A percentile compares a stretch with the other conserved stretches of the same genome.
Evolutionary conservation across 345 rosid species (phyloP).

Genomic region (Citrus sinensis): DVS_A1.0 CM039164.1:25305001-25305500

Average conservation of each 20-base stretch:
- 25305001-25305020: constrained; percentile 37
- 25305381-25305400: constrained; percentile 49
- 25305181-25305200: constrained; percentile 59
- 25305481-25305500: constrained; percentile 22
- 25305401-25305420: constrained; percentile 51
- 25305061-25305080: constrained; percentile 32
- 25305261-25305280: constrained; percentile 58
- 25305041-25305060: constrained; percentile 31
- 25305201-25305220: constrained; percentile 61
- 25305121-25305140: constrained; percentile 47
- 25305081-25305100: constrained; percentile 33
- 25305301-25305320: constrained; percentile 57
- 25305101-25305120: constrained; percentile 57
- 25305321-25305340: constrained; percentile 42
- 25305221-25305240: constrained; percentile 47
- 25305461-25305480: constrained; percentile 47
- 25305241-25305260: constrained; percentile 60
- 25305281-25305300: constrained; percentile 42
- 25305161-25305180: constrained; percentile 70
- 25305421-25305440: constrained; percentile 14
- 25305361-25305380: constrained; percentile 58
- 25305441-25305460: constrained; percentile 72
- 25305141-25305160: constrained; percentile 53
- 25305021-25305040: constrained; percentile 20
- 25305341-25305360: constrained; percentile 52